phyloP scores from a whole-genome alignment of 768 basidiomycete genomes.

The Tricholoma hemisulphureum region DNA sequence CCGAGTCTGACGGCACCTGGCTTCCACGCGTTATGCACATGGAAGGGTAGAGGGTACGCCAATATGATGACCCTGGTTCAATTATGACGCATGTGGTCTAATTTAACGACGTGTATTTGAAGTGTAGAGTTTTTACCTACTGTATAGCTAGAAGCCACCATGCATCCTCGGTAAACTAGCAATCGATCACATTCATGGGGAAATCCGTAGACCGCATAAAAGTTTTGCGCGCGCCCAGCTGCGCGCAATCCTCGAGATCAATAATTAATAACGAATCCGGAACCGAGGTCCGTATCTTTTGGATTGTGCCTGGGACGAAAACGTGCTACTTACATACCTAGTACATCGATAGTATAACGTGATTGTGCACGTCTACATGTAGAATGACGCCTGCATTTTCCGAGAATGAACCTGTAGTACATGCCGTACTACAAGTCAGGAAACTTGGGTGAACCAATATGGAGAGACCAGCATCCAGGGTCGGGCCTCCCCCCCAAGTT shows the following conservation, averaged over 20 bases:
- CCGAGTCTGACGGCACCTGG: too few species aligned
- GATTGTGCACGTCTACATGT: not conserved
- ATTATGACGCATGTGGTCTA: not conserved
- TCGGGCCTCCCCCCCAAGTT: not conserved
- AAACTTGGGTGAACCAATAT: not conserved
- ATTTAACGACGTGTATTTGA: not conserved
- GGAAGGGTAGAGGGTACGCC: not conserved
- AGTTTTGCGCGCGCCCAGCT: not conserved
- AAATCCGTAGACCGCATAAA: too few species aligned
- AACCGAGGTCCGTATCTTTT: not conserved
- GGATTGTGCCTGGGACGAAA: not conserved
- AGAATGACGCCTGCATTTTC: too few species aligned
- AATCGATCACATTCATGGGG: not conserved
- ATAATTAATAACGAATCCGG: not conserved
- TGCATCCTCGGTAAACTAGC: not conserved
- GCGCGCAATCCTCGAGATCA: not conserved
- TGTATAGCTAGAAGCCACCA: not conserved
- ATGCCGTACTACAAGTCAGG: not conserved
- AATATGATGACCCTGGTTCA: not conserved
- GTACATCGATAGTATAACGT: too few species aligned
- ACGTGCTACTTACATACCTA: too few species aligned
- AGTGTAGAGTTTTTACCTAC: not conserved
- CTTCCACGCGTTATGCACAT: constrained; percentile 2
- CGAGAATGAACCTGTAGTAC: too few species aligned
- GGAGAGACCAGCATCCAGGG: not conserved